These are phyloP conservation scores for Colletotrichum chrysophilum DNA, from an alignment of 2,329 filamentous ascomycete species.

Conservation along the genomic window DNA sequence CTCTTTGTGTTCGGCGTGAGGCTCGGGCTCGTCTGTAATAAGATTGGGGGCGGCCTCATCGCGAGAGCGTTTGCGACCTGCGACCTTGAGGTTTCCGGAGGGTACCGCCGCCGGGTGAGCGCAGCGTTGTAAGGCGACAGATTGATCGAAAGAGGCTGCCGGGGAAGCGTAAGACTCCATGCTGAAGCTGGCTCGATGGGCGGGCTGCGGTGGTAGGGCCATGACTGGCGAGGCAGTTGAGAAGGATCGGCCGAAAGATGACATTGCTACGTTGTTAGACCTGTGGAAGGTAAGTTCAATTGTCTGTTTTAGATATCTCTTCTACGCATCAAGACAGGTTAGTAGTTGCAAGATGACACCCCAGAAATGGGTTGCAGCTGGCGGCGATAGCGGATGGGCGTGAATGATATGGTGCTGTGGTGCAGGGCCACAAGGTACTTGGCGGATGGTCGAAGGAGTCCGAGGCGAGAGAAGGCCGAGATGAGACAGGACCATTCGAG, in stretches of 20 bases:
- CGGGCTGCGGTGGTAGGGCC: constrained; percentile 38
- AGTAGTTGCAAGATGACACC: not conserved
- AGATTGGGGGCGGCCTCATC: constrained; percentile 75
- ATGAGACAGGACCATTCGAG: not conserved
- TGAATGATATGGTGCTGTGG: not conserved
- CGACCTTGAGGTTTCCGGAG: constrained; percentile 36
- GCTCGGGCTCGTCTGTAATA: constrained; percentile 57
- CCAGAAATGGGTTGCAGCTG: not conserved
- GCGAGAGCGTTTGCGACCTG: constrained; percentile 77
- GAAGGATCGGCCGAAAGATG: constrained; percentile 48
- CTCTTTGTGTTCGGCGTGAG: constrained; percentile 42
- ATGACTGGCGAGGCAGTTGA: constrained; percentile 51
- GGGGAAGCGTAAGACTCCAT: constrained; percentile 41
- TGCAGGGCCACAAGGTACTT: not conserved
- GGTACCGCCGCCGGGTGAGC: constrained; percentile 22
- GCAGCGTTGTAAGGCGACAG: constrained; percentile 38
- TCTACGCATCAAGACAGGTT: constrained; percentile 6
- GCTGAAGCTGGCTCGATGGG: constrained; percentile 35
- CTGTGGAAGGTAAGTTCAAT: constrained; percentile 31
- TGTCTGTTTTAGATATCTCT: constrained; percentile 25
- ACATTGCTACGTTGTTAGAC: constrained; percentile 40
- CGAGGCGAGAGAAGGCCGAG: not conserved
- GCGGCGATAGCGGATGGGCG: not conserved
- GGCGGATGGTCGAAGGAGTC: not conserved
- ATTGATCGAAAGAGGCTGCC: constrained; percentile 38